A percentile compares a stretch with the other conserved stretches of the same genome.
These are phyloP conservation scores for Saccharomyces jurei DNA, from an alignment of 805 yeast species.

Conservation along the genomic window DNA sequence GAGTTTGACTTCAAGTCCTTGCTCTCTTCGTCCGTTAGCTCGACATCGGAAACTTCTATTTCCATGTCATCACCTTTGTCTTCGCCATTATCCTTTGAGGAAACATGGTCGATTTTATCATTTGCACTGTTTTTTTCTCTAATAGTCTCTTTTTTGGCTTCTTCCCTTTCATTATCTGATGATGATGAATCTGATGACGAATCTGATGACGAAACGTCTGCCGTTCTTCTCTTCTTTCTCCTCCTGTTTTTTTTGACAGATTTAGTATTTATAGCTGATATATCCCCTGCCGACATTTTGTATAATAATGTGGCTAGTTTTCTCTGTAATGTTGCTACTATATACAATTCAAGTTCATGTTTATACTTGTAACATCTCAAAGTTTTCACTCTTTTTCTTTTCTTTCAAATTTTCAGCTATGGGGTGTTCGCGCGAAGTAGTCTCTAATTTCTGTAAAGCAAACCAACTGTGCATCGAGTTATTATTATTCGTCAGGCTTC, in stretches of 20 bases:
- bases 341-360: background rate
- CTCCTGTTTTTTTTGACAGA: conserved; percentile 39
- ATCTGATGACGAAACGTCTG: conserved; percentile 52
- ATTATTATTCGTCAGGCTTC: background rate
- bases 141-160: conserved; percentile 7
- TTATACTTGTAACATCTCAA: background rate
- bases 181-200: conserved; percentile 36
- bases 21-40: conserved; percentile 15
- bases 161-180: conserved; percentile 23
- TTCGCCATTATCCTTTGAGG: background rate
- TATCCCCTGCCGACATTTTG: conserved; percentile 22
- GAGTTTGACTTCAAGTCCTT: conserved; percentile 2
- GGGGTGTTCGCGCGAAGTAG: background rate
- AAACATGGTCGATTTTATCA: background rate
- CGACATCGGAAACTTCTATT: conserved; percentile 30
- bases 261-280: conserved; percentile 10
- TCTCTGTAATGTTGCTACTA: background rate
- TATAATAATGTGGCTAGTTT: background rate
- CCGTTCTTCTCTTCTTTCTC: conserved; percentile 77
- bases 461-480: background rate
- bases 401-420: background rate
- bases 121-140: conserved; percentile 4
- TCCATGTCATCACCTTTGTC: conserved; percentile 15
- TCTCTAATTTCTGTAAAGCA: background rate
- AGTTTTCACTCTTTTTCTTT: background rate